Conservation (phyloP, 2,329 filamentous ascomycete species). For the Exophiala phaeomuriformis region DNA sequence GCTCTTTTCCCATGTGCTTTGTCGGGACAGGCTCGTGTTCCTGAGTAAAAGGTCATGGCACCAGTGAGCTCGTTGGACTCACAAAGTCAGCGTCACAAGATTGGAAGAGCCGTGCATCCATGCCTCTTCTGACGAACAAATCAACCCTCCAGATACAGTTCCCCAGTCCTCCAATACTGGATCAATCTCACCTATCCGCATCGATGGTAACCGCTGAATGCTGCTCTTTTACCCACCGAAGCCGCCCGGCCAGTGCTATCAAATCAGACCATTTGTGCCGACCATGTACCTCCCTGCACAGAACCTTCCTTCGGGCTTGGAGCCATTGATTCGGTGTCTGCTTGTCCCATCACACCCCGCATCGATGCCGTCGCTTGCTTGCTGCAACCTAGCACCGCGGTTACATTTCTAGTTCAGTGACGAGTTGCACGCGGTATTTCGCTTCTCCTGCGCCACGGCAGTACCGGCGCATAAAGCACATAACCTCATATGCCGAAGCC, state of each 20-base stretch:
- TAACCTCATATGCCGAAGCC: too few relatives aligned
- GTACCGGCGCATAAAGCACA: background rate
- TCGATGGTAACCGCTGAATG: conserved; percentile 15
- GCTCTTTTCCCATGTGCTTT: background rate
- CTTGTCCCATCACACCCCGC: conserved; percentile 11
- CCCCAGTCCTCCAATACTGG: too few relatives aligned
- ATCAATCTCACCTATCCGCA: conserved; percentile 1
- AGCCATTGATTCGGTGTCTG: conserved; percentile 10
- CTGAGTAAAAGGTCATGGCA: background rate
- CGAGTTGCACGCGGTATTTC: background rate
- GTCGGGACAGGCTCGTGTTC: background rate
- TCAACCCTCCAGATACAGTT: too few relatives aligned
- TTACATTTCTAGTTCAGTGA: conserved; percentile 5
- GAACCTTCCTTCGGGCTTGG: background rate
- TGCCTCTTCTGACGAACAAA: too few relatives aligned
- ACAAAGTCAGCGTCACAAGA: background rate
- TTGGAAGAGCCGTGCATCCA: too few relatives aligned
- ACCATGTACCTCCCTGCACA: background rate
- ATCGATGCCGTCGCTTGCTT: conserved; percentile 8
- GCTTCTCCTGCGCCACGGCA: background rate
- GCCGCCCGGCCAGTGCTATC: background rate
- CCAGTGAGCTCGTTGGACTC: background rate
- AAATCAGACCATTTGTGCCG: background rate
- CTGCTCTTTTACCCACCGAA: background rate
- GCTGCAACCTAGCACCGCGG: conserved; percentile 14